Percentiles rank a stretch among this genome's conserved stretches.
phyloP scores from a whole-genome alignment of 169 alveolate genomes.

The Babesia ovata region DNA sequence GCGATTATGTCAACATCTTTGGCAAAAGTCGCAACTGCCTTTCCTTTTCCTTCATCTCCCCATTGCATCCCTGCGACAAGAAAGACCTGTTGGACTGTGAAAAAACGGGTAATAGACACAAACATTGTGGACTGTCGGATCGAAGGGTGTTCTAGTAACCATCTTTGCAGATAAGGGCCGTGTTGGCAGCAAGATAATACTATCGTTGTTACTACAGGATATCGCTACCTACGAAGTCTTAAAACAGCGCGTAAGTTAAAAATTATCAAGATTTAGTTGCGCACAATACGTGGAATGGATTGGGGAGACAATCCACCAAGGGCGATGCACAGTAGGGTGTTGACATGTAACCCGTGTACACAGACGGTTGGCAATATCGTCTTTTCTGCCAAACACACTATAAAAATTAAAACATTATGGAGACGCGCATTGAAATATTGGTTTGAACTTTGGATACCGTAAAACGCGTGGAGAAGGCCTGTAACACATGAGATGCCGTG shows the following conservation, averaged over 20 bases:
- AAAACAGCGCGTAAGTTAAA: no score
- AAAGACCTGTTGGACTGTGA: conserved; percentile 55
- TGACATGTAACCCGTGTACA: no score
- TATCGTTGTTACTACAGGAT: no score
- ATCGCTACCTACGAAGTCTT: no score
- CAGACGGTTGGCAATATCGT: no score
- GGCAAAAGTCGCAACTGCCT: conserved; percentile 90
- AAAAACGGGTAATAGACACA: neutral
- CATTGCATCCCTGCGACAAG: conserved; percentile 91
- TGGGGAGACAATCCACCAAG: no score
- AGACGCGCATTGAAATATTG: neutral
- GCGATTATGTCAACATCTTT: conserved; percentile 86
- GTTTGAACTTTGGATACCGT: neutral
- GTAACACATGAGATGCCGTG: neutral
- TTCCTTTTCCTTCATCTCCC: conserved; percentile 99
- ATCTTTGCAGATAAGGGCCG: neutral
- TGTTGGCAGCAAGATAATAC: no score
- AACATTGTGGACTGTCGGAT: conserved; percentile 14
- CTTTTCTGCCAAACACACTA: neutral
- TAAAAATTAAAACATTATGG: neutral
- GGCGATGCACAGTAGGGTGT: no score
- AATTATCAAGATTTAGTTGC: no score
- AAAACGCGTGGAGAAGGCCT: neutral
- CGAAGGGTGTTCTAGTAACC: conserved; percentile 1
- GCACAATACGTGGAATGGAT: no score